Percentiles rank a stretch among this genome's conserved stretches.
Conservation (phyloP, 345 rosid genomes). For the Turritis glabra region DNA sequence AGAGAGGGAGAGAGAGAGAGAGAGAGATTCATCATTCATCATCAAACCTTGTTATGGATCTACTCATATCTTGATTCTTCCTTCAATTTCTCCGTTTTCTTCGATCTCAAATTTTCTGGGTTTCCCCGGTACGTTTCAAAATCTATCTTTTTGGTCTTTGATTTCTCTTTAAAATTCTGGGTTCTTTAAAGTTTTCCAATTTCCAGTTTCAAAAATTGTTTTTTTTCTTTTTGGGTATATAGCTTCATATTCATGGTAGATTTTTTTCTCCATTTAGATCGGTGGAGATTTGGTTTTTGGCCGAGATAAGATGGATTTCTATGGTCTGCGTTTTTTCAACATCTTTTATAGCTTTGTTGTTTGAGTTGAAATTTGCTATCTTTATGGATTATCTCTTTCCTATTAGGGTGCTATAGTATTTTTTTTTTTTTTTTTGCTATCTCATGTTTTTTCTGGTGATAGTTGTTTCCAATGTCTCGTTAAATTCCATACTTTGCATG, state of each 20-base stretch:
- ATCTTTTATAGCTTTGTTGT: constrained; percentile 1
- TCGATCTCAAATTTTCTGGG: constrained; percentile 15
- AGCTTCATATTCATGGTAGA: background rate
- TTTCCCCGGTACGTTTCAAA: constrained; percentile 14
- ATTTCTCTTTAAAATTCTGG: constrained; percentile 4
- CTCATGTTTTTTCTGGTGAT: background rate
- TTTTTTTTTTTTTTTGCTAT: background rate
- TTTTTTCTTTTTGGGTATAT: background rate
- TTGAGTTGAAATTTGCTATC: constrained; percentile 13
- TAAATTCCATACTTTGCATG: constrained; percentile 21
- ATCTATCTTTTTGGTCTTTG: background rate
- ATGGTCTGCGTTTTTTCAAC: background rate
- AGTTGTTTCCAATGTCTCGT: background rate
- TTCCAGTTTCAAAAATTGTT: background rate
- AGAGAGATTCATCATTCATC: constrained; percentile 24
- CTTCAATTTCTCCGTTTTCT: constrained; percentile 12
- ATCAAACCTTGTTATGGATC: constrained; percentile 28
- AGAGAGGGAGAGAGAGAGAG: background rate
- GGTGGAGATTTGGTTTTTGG: background rate
- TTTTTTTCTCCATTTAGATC: background rate
- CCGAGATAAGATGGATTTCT: background rate
- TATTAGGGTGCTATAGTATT: background rate
- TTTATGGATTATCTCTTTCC: background rate
- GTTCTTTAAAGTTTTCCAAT: background rate
- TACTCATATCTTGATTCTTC: constrained; percentile 30